Percentiles rank a stretch among this genome's conserved stretches.
Conservation (phyloP, 306 rosid species). For the Lablab purpureus region DNA sequence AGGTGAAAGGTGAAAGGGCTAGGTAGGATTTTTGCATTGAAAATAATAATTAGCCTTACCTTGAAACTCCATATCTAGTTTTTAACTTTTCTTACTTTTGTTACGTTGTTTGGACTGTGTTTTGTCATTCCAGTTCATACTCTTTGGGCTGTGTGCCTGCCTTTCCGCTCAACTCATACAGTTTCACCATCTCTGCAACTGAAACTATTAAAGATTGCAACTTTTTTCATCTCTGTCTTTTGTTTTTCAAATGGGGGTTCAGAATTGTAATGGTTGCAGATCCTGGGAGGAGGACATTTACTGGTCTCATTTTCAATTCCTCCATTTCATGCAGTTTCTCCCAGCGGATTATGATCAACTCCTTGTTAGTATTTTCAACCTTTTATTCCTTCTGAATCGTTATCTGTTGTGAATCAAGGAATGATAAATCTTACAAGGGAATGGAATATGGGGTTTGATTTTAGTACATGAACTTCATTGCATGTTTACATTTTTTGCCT, state of each 20-base stretch:
- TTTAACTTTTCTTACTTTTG: not conserved
- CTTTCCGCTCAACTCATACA: not conserved
- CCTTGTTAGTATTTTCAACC: slow-evolving; percentile 54
- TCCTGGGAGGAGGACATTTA: slow-evolving; percentile 69
- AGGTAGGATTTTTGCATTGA: too few species aligned
- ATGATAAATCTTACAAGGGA: not conserved
- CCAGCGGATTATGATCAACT: slow-evolving; percentile 50
- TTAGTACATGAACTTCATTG: slow-evolving; percentile 1
- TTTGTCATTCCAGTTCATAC: not conserved
- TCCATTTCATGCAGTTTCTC: slow-evolving; percentile 61
- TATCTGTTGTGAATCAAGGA: not conserved
- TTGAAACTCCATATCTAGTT: not conserved
- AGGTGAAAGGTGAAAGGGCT: too few species aligned
- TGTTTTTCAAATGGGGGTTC: slow-evolving; percentile 46
- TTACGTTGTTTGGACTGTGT: not conserved
- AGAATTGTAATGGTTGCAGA: slow-evolving; percentile 40
- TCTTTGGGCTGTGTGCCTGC: not conserved
- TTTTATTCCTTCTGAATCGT: not conserved
- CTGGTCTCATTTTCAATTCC: slow-evolving; percentile 67
- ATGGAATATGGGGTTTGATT: not conserved
- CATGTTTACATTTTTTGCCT: not conserved
- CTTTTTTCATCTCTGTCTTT: not conserved
- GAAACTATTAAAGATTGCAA: not conserved
- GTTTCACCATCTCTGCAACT: not conserved
- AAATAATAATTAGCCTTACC: too few species aligned